Conservation (phyloP, 202 grass and related monocot species). For the Setaria viridis region DNA sequence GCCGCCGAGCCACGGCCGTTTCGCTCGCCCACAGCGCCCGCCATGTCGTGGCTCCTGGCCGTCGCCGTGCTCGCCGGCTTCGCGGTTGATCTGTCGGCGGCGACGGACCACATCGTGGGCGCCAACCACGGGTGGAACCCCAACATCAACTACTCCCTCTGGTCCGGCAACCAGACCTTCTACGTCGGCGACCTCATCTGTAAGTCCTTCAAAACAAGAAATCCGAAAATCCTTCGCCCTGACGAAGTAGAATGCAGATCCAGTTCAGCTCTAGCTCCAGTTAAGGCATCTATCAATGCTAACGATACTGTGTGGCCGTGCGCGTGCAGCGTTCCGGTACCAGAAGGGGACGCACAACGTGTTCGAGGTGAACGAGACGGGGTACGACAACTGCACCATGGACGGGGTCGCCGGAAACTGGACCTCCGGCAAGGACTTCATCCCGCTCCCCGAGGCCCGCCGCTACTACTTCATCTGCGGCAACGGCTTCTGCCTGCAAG, state of each 20-base stretch:
- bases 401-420: conserved; percentile 79
- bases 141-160: conserved; percentile 83
- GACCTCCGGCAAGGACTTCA: conserved; percentile 95
- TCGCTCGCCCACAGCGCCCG: background rate
- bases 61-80: conserved; percentile 30
- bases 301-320: background rate
- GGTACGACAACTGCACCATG: conserved; percentile 94
- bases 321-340: conserved; percentile 75
- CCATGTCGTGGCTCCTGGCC: conserved; percentile 30
- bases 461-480: conserved; percentile 88
- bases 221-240: background rate
- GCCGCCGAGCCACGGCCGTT: too few relatives aligned
- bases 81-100: conserved; percentile 25
- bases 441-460: conserved; percentile 57
- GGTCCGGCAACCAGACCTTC: conserved; percentile 90
- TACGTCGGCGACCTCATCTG: conserved; percentile 79
- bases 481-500: conserved; percentile 76
- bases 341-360: conserved; percentile 88
- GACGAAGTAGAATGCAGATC: background rate
- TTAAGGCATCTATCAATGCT: too few relatives aligned
- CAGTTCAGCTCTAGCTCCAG: background rate
- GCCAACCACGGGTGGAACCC: conserved; percentile 85
- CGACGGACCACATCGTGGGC: conserved; percentile 91
- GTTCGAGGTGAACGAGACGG: conserved; percentile 85
- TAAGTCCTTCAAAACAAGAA: conserved; percentile 3